Conservation (phyloP, 306 rosid genomes). For the Lupinus albus region DNA sequence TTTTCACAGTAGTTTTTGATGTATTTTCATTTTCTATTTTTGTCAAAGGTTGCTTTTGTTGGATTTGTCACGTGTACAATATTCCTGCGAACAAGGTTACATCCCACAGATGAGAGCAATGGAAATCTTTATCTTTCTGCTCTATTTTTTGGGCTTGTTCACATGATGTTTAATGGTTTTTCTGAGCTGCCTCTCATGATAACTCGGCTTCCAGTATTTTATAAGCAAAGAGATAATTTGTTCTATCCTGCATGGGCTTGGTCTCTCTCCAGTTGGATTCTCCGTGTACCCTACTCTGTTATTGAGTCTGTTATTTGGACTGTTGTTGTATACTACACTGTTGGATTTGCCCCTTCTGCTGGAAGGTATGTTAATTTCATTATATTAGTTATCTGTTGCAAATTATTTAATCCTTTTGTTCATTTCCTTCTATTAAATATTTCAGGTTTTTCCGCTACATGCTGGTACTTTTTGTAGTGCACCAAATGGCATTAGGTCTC, state of each 20-base stretch:
- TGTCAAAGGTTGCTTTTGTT: constrained; percentile 75
- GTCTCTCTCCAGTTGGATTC: constrained; percentile 73
- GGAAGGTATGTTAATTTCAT: constrained; percentile 57
- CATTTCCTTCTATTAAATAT: constrained; percentile 36
- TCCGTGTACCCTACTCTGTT: constrained; percentile 78
- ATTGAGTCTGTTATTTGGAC: constrained; percentile 84
- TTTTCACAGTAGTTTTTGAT: neutral
- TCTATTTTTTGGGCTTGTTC: constrained; percentile 79
- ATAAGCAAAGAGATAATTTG: constrained; percentile 83
- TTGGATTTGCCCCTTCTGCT: constrained; percentile 82
- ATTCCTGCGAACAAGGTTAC: constrained; percentile 63
- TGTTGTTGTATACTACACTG: constrained; percentile 70
- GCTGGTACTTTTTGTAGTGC: constrained; percentile 68
- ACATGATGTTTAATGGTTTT: constrained; percentile 91
- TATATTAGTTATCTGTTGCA: neutral
- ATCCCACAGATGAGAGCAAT: constrained; percentile 61
- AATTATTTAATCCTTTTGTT: constrained; percentile 8
- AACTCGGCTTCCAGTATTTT: constrained; percentile 78
- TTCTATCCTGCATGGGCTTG: constrained; percentile 93
- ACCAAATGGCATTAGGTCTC: constrained; percentile 95
- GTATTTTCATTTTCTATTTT: constrained; percentile 11
- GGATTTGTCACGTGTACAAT: constrained; percentile 79
- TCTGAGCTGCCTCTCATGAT: constrained; percentile 84
- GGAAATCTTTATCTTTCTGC: constrained; percentile 80
- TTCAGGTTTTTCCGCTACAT: constrained; percentile 89